Base-by-base conservation (phyloP, 305 asterid species). In the Rubia balearica region DNA sequence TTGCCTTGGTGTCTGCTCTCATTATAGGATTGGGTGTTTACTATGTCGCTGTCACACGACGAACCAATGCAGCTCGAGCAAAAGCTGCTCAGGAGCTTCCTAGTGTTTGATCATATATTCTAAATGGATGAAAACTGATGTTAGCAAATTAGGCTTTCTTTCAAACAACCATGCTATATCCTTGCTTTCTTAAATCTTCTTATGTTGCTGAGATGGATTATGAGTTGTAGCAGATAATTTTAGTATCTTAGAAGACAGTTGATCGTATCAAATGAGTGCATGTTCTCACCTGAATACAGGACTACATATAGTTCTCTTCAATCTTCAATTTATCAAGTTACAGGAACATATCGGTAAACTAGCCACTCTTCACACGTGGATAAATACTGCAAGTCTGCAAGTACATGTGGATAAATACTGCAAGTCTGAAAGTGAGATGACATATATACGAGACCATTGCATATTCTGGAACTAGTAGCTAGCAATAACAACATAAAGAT, bases 1-100 rank as follows among this genome's bases (percentile, higher is more conserved):
- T 85, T 10, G 83, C 86, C 19, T 74, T 85, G 38, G 69, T 72
- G 10, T 81, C 80, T 24, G 88, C 75, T 49, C 81, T 84, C 73
- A 67, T 84, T 16, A 40, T 79, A 6, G 89, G 82, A 4, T 64
- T 83, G 78, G 87, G 89, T 49, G 89, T 71, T 69, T 87, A 73
- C 84, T 74, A 79, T 49, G 83, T 80, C 6, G 77, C 70, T 43
- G 68, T 69, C 75, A 81, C 74, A 67, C 83, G 84, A 56, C 73
- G 71, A 43, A 71, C 69, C 66, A 84, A 85, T 57, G 53, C 75
- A 30, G 70, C 73, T 62, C 67, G 74, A 69, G 80, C 80, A 43
- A 75, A 62, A 42, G 69, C 81, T 13, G 82, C 79, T 70, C 78
- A 75, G 70, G 57, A 57, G 73, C 57, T 70, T 42, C 73, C 62